Conservation (phyloP, 306 rosid genomes). For the Gastrolobium bilobum region DNA sequence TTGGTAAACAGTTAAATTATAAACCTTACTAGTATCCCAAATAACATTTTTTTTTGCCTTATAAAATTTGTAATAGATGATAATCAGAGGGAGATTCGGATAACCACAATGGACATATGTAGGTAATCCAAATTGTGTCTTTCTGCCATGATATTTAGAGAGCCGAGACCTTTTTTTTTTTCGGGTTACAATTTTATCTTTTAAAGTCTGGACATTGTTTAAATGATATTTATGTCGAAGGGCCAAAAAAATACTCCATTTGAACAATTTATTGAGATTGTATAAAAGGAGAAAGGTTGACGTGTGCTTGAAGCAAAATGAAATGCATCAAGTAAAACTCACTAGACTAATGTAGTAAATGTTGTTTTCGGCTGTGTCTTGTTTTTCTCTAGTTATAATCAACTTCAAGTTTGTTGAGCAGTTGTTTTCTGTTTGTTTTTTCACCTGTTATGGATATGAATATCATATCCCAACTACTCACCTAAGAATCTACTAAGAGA, state of each 20-base stretch:
- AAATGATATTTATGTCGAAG: background rate
- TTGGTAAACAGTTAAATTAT: background rate
- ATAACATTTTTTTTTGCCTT: background rate
- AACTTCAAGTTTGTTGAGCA: background rate
- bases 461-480: too few species aligned
- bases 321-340: background rate
- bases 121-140: background rate
- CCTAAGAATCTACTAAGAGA: too few species aligned
- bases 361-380: background rate
- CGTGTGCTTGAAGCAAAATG: background rate
- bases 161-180: background rate
- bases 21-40: background rate
- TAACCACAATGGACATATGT: background rate
- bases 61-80: background rate
- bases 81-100: background rate
- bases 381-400: background rate
- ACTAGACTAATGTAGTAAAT: background rate
- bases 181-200: background rate
- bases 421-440: constrained; percentile 1
- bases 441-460: too few species aligned
- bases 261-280: background rate
- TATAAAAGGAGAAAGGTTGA: background rate
- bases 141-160: background rate
- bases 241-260: background rate
- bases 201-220: background rate